Percentiles rank a stretch among this genome's conserved stretches.
Conservation (phyloP, 1,284 basidiomycete genomes). For the Irpex sp. region DNA sequence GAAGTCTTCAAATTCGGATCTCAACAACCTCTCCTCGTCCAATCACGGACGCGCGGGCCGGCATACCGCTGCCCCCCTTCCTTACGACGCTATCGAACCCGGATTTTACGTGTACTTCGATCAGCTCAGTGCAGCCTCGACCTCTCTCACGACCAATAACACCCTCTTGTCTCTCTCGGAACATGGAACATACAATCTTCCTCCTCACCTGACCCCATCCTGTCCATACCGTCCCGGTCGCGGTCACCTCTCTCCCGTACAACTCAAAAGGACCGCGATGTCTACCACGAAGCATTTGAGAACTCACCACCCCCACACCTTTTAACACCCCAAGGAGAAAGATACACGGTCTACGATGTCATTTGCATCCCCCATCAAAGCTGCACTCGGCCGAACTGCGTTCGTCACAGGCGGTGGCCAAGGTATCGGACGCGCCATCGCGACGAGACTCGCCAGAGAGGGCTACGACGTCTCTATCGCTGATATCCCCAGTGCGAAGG, state of each 20-base stretch:
- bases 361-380: conserved; percentile 25
- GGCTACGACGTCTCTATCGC: conserved; percentile 37
- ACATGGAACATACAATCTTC: too few relatives aligned
- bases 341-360: background rate
- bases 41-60: too few relatives aligned
- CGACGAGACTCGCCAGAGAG: conserved; percentile 37
- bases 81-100: too few relatives aligned
- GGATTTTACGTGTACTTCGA: too few relatives aligned
- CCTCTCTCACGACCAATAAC: too few relatives aligned
- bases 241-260: background rate
- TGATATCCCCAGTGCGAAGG: conserved; percentile 30
- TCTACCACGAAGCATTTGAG: background rate
- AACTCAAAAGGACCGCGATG: background rate
- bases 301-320: background rate
- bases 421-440: conserved; percentile 41
- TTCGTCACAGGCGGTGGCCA: conserved; percentile 39
- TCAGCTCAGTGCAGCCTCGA: too few relatives aligned
- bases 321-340: background rate
- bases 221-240: background rate
- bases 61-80: too few relatives aligned
- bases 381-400: conserved; percentile 29
- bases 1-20: too few relatives aligned
- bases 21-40: too few relatives aligned
- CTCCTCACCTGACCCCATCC: background rate
- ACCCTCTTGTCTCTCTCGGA: too few relatives aligned